Conservation (phyloP, 352 stramenopile species). For the Pythium aphanidermatum region DNA sequence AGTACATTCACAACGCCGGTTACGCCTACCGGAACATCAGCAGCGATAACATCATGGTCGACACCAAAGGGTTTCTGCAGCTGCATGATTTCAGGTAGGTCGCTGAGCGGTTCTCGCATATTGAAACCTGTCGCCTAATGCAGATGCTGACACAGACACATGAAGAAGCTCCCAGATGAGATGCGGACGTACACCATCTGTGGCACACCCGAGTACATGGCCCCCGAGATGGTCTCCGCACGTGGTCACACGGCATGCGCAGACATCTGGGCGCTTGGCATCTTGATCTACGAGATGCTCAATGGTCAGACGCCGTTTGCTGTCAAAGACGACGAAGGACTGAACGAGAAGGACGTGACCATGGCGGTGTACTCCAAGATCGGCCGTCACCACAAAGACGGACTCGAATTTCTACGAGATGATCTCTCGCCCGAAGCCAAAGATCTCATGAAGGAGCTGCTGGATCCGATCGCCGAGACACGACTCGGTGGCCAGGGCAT, state of each 20-base stretch:
- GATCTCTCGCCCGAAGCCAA: constrained; percentile 50
- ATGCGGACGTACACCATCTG: constrained; percentile 85
- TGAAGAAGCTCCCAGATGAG: constrained; percentile 80
- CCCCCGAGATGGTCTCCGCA: constrained; percentile 84
- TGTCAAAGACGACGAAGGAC: constrained; percentile 43
- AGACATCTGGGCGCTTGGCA: constrained; percentile 84
- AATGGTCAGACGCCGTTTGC: constrained; percentile 83
- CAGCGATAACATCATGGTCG: constrained; percentile 80
- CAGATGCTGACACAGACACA: constrained; percentile 50
- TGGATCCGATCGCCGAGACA: constrained; percentile 65
- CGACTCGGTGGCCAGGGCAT: constrained; percentile 65
- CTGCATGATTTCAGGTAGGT: constrained; percentile 77
- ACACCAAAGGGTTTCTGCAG: constrained; percentile 75
- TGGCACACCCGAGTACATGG: constrained; percentile 86
- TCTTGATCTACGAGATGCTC: constrained; percentile 85
- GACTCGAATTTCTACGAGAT: constrained; percentile 41
- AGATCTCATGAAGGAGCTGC: constrained; percentile 56
- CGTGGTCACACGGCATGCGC: constrained; percentile 66
- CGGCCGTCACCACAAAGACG: constrained; percentile 53
- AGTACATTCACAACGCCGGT: constrained; percentile 75
- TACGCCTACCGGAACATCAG: constrained; percentile 83
- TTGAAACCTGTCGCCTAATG: not conserved
- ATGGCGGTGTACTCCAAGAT: constrained; percentile 88
- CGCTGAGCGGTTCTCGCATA: not conserved
- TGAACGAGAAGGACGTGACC: constrained; percentile 76